These are phyloP conservation scores for Calycina herbarum DNA, from an alignment of 2,329 filamentous ascomycete species.

Conservation along the genomic window DNA sequence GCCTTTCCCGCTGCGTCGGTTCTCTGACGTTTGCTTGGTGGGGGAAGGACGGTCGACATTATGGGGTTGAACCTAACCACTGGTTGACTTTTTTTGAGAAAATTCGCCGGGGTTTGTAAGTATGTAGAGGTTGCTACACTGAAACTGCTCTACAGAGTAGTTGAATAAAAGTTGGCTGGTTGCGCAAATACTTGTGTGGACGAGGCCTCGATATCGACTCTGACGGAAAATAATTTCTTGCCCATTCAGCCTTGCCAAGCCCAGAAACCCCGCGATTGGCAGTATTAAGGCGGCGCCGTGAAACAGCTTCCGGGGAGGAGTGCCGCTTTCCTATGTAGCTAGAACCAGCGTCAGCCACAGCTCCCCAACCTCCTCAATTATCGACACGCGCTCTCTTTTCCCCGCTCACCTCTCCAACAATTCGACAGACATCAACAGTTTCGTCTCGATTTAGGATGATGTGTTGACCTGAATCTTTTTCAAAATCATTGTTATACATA, in stretches of 20 bases:
- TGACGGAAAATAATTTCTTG: no score
- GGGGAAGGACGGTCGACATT: constrained; percentile 86
- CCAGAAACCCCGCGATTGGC: no score
- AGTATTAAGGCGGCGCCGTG: no score
- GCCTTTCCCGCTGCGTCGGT: constrained; percentile 71
- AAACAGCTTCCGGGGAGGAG: no score
- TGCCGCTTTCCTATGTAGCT: no score
- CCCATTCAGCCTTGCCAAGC: no score
- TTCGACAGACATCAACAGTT: not conserved
- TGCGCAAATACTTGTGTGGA: no score
- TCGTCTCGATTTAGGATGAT: not conserved
- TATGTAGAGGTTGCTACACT: not conserved
- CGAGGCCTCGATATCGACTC: no score
- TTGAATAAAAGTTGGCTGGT: no score
- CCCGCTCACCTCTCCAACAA: not conserved
- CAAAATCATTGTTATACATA: constrained; percentile 17
- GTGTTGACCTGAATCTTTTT: not conserved
- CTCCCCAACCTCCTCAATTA: no score
- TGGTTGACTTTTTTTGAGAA: not conserved
- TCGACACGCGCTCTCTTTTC: not conserved
- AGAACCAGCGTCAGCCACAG: no score
- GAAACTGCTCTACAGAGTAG: not conserved
- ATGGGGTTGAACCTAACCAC: constrained; percentile 10
- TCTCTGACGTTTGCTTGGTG: constrained; percentile 84
- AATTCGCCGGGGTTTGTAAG: not conserved